Evolutionary conservation across 441 rosid genomes (phyloP).

Genomic region (Aquilaria agallochum): DNA sequence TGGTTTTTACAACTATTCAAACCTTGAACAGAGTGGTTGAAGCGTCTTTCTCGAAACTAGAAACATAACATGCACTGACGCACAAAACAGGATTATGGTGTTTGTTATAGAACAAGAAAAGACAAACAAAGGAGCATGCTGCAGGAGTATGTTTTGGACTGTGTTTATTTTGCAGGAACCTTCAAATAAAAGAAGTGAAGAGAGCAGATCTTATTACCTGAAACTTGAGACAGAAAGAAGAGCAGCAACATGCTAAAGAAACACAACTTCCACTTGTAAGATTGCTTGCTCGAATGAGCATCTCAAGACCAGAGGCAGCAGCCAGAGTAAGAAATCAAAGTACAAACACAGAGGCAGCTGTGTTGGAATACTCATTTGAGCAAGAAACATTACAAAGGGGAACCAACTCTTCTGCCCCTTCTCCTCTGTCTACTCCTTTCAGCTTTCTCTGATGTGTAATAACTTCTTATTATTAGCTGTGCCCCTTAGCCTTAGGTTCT

Average conservation of each 20-base stretch:
- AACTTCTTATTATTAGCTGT: not conserved
- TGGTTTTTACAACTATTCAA: no score
- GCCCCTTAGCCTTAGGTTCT: not conserved
- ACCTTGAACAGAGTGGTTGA: no score
- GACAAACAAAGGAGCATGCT: no score
- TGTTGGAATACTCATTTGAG: constrained; percentile 97
- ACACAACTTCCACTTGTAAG: constrained; percentile 29
- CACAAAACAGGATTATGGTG: no score
- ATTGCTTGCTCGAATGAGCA: constrained; percentile 82
- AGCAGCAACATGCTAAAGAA: not conserved
- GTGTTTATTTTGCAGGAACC: no score
- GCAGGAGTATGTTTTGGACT: no score
- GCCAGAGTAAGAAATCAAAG: constrained; percentile 3
- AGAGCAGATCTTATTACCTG: no score
- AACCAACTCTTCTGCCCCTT: not conserved
- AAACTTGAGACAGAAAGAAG: not conserved
- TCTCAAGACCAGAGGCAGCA: constrained; percentile 38
- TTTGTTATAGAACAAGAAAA: no score
- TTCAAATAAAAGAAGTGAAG: no score
- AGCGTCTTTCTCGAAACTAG: no score
- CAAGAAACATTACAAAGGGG: constrained; percentile 71
- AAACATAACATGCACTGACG: no score
- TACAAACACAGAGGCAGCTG: constrained; percentile 16
- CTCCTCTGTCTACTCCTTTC: not conserved
- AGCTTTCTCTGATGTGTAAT: not conserved